phyloP scores from a whole-genome alignment of 2,329 filamentous ascomycete genomes.

The Arachnomyces sp. region DNA sequence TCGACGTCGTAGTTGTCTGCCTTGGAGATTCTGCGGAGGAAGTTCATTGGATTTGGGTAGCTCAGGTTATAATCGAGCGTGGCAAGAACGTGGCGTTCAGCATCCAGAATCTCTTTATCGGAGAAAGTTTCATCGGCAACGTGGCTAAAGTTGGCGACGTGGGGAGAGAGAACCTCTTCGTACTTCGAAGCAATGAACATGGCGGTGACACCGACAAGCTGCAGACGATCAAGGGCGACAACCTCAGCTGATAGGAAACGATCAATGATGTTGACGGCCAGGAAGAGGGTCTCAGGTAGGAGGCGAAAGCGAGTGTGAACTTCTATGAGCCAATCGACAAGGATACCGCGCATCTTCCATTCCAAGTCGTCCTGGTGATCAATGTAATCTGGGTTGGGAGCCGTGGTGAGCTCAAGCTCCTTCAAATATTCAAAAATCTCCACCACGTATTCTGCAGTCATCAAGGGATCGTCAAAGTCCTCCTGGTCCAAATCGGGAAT shows the following conservation, averaged over 20 bases:
- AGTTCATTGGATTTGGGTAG: slow-evolving; percentile 99
- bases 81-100: slow-evolving; percentile 88
- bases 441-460: slow-evolving; percentile 94
- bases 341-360: slow-evolving; percentile 97
- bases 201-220: slow-evolving; percentile 92
- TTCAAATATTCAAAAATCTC: slow-evolving; percentile 96
- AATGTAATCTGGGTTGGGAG: slow-evolving; percentile 93
- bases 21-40: slow-evolving; percentile 95
- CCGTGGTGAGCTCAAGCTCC: slow-evolving; percentile 70
- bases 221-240: slow-evolving; percentile 89
- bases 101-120: slow-evolving; percentile 89
- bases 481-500: slow-evolving; percentile 67
- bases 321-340: slow-evolving; percentile 97
- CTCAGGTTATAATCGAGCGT: slow-evolving; percentile 94
- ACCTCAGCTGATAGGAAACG: slow-evolving; percentile 94
- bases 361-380: slow-evolving; percentile 87
- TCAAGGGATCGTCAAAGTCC: slow-evolving; percentile 86
- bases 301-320: slow-evolving; percentile 96
- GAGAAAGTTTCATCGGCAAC: slow-evolving; percentile 95
- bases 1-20: slow-evolving; percentile 99
- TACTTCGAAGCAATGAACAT: slow-evolving; percentile 99
- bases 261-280: slow-evolving; percentile 96
- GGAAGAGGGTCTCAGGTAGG: slow-evolving; percentile 90
- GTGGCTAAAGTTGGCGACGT: slow-evolving; percentile 93
- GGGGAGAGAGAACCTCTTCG: slow-evolving; percentile 92